Evolutionary conservation across 208 protist species (phyloP).

Genomic region (Phytomonas sp.): DNA sequence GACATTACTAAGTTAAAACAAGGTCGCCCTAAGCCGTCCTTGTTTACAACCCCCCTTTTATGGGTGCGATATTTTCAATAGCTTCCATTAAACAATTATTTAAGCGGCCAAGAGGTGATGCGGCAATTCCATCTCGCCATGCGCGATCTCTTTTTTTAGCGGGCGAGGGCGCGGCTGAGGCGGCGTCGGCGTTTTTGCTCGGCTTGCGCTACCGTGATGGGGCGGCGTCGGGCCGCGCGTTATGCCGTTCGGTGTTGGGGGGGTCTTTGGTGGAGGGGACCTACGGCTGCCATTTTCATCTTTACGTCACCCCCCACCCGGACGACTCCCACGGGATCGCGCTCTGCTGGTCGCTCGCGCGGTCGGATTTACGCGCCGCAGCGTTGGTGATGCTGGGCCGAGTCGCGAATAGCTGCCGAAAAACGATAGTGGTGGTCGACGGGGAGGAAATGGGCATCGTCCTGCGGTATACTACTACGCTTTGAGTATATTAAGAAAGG

Average conservation of each 20-base stretch:
- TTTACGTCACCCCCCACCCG: constrained; percentile 37
- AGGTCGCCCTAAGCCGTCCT: not conserved
- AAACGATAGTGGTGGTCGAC: constrained; percentile 38
- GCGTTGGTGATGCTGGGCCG: constrained; percentile 54
- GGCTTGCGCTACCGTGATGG: constrained; percentile 13
- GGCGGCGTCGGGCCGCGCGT: constrained; percentile 8
- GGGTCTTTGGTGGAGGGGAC: constrained; percentile 24
- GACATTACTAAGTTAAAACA: not conserved
- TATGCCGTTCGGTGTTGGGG: constrained; percentile 32
- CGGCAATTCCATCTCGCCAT: not conserved
- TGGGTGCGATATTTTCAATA: not conserved
- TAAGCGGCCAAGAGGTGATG: not conserved
- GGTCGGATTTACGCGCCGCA: constrained; percentile 15
- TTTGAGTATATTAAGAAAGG: constrained; percentile 15
- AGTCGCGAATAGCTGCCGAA: constrained; percentile 69
- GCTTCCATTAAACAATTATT: not conserved
- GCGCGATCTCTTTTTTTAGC: not conserved
- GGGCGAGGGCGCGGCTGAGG: not conserved
- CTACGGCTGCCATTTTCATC: constrained; percentile 71
- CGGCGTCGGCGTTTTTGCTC: constrained; percentile 6
- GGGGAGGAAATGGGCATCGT: constrained; percentile 15
- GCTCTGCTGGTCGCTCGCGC: constrained; percentile 41
- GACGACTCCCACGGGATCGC: constrained; percentile 49
- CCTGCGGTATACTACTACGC: constrained; percentile 34
- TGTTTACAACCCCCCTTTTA: not conserved